phyloP scores from a whole-genome alignment of 116 monocot genomes.

The Cymodocea nodosa region DNA sequence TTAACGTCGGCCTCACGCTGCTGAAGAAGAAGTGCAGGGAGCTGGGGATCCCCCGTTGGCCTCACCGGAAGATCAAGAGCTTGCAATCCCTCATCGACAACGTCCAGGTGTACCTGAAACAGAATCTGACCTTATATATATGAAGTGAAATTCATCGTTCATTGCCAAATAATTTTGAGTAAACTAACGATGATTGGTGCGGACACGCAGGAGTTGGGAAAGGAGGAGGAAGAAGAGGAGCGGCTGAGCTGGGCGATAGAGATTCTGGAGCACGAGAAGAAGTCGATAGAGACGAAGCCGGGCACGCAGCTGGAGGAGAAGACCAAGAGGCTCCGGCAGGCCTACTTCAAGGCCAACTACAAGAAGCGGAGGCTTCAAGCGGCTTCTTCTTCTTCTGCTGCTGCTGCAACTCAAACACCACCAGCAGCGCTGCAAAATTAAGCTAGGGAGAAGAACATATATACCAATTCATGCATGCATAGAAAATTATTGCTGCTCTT shows the following conservation, averaged over 20 bases:
- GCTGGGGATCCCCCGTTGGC: slow-evolving; percentile 65
- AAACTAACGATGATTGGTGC: too few species aligned
- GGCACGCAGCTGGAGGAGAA: slow-evolving; percentile 44
- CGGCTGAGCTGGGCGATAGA: slow-evolving; percentile 36
- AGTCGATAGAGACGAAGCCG: slow-evolving; percentile 41
- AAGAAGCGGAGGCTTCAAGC: slow-evolving; percentile 41
- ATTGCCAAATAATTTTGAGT: too few species aligned
- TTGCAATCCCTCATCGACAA: slow-evolving; percentile 56
- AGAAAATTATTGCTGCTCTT: too few species aligned
- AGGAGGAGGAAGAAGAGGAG: slow-evolving; percentile 13
- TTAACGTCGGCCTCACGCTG: slow-evolving; percentile 61
- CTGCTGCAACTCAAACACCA: too few species aligned
- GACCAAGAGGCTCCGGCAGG: slow-evolving; percentile 71
- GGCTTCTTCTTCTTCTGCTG: too few species aligned
- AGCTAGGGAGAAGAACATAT: too few species aligned
- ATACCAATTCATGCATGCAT: too few species aligned
- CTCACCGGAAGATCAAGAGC: slow-evolving; percentile 70
- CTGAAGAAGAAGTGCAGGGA: slow-evolving; percentile 79
- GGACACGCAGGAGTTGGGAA: slow-evolving; percentile 40
- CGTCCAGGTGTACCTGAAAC: slow-evolving; percentile 56
- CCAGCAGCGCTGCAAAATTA: too few species aligned
- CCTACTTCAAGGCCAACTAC: slow-evolving; percentile 84
- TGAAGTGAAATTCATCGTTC: too few species aligned
- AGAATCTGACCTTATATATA: too few species aligned
- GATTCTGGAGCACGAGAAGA: slow-evolving; percentile 52